Conservation (phyloP, 2,329 filamentous ascomycete genomes). For the Capronia americana region DNA sequence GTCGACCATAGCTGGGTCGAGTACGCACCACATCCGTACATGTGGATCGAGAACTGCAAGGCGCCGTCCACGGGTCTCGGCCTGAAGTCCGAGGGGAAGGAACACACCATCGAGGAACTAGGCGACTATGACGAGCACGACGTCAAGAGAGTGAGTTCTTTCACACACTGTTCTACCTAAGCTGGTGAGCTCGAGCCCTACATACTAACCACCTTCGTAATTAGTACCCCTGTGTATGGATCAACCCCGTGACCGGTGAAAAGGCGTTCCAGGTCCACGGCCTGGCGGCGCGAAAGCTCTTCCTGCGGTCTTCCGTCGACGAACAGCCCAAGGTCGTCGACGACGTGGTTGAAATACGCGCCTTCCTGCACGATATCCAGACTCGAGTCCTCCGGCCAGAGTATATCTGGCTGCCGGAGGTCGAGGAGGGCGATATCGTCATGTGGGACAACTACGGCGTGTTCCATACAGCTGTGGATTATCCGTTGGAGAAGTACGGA, state of each 20-base stretch:
- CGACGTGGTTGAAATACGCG: conserved; percentile 49
- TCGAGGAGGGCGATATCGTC: conserved; percentile 54
- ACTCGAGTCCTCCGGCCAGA: conserved; percentile 52
- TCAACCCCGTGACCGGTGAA: conserved; percentile 52
- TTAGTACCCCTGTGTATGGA: conserved; percentile 56
- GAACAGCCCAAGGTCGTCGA: conserved; percentile 48
- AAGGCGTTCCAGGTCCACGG: conserved; percentile 55
- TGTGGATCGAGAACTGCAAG: conserved; percentile 53
- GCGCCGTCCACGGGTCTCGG: conserved; percentile 52
- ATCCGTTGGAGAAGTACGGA: conserved; percentile 48
- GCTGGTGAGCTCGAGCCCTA: too few species aligned
- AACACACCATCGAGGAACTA: conserved; percentile 49
- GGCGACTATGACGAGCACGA: conserved; percentile 46
- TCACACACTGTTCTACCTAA: background rate
- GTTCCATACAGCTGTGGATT: conserved; percentile 55
- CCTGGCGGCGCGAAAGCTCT: conserved; percentile 50
- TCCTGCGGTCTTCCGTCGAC: conserved; percentile 45
- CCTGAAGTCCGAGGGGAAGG: conserved; percentile 48
- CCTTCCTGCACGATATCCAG: conserved; percentile 48
- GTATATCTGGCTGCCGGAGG: conserved; percentile 49
- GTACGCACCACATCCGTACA: conserved; percentile 55
- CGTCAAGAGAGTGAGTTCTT: conserved; percentile 44
- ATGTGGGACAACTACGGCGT: conserved; percentile 54
- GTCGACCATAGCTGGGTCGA: conserved; percentile 56
- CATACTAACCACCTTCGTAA: background rate